Conservation (phyloP, 2,329 filamentous ascomycete species). For the Amauroascus verrucosus region DNA sequence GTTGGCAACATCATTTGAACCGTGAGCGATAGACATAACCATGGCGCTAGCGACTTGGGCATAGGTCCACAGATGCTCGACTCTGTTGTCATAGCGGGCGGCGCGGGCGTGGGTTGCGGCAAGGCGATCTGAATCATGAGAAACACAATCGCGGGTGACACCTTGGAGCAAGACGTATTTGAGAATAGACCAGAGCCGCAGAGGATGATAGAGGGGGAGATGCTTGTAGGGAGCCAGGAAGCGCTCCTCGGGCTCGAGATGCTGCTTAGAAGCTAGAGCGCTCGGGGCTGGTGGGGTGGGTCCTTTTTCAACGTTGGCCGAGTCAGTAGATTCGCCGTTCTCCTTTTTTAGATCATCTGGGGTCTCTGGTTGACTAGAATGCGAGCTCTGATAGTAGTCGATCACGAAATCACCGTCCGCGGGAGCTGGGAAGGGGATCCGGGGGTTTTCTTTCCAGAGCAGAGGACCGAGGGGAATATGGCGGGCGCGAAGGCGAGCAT, state of each 20-base stretch:
- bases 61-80: slow-evolving; percentile 42
- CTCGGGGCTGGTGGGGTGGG: slow-evolving; percentile 16
- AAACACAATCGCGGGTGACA: slow-evolving; percentile 35
- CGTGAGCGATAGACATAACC: slow-evolving; percentile 37
- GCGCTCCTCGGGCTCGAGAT: slow-evolving; percentile 25
- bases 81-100: slow-evolving; percentile 37
- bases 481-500: slow-evolving; percentile 25
- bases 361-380: neutral
- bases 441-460: slow-evolving; percentile 31
- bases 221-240: slow-evolving; percentile 29
- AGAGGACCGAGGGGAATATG: slow-evolving; percentile 33
- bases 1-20: slow-evolving; percentile 38
- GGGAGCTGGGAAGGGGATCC: slow-evolving; percentile 32
- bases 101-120: slow-evolving; percentile 35
- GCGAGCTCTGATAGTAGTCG: slow-evolving; percentile 31
- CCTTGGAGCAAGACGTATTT: slow-evolving; percentile 39
- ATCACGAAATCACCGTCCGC: slow-evolving; percentile 27
- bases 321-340: slow-evolving; percentile 1
- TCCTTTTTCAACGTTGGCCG: slow-evolving; percentile 16
- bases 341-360: slow-evolving; percentile 4
- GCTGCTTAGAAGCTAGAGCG: slow-evolving; percentile 20
- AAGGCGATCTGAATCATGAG: slow-evolving; percentile 32
- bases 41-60: slow-evolving; percentile 35
- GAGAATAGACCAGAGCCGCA: slow-evolving; percentile 29
- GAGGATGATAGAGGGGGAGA: slow-evolving; percentile 23